phyloP scores from a whole-genome alignment of 257 asterid genomes.

The Cruciata laevipes region DNA sequence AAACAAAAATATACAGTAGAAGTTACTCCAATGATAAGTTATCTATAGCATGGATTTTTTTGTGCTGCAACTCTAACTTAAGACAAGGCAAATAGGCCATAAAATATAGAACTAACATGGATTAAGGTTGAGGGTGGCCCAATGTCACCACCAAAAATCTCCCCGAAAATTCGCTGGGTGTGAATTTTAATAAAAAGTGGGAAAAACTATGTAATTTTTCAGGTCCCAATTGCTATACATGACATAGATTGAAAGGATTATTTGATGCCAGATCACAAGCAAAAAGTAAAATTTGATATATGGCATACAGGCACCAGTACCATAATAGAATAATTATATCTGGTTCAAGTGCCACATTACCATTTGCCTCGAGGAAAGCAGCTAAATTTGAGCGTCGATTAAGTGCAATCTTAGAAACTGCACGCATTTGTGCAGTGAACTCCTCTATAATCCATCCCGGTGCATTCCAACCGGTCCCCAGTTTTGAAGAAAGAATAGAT shows the following conservation, averaged over 20 bases:
- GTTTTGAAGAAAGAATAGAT: conserved; percentile 53
- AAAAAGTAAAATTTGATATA: not conserved
- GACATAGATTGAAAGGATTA: not conserved
- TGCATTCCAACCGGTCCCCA: conserved; percentile 78
- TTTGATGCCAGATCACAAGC: not conserved
- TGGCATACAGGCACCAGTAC: not conserved
- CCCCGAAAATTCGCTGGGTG: not conserved
- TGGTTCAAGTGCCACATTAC: conserved; percentile 27
- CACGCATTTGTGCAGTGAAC: conserved; percentile 94
- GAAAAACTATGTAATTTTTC: not conserved
- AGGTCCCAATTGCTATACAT: not conserved
- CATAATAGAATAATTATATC: not conserved
- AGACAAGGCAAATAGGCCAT: not conserved
- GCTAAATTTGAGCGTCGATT: conserved; percentile 92
- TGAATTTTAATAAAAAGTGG: not conserved
- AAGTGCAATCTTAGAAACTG: conserved; percentile 89
- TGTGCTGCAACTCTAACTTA: not conserved
- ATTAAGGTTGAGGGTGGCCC: too few relatives aligned
- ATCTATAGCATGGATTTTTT: too few relatives aligned
- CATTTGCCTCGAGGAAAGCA: conserved; percentile 70
- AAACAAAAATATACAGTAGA: too few relatives aligned
- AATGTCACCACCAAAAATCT: too few relatives aligned
- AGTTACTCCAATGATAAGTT: too few relatives aligned
- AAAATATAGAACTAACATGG: too few relatives aligned
- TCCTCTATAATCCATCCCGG: conserved; percentile 88